These are phyloP conservation scores for Acer campestre DNA, from an alignment of 345 rosid genomes.

Conservation along the genomic window DNA sequence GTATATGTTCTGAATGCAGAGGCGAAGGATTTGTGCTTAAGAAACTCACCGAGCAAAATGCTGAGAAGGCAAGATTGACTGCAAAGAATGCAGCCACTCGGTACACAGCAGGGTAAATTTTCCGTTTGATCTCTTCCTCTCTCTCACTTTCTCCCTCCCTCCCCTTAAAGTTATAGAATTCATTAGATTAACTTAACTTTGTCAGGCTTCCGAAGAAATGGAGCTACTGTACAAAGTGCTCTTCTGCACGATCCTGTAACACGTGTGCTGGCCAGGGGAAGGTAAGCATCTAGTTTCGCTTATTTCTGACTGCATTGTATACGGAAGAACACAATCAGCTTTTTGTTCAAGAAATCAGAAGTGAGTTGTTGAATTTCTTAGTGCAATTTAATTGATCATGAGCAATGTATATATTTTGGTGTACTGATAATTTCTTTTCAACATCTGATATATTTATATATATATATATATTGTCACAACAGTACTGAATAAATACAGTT, in stretches of 20 bases:
- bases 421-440: too few species aligned
- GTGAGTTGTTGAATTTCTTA: neutral
- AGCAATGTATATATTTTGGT: neutral
- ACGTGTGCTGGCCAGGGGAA: constrained; percentile 81
- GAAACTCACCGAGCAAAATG: constrained; percentile 68
- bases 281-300: constrained; percentile 42
- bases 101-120: constrained; percentile 89
- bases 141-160: neutral
- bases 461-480: too few species aligned
- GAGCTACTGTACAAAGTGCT: constrained; percentile 95
- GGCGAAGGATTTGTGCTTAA: constrained; percentile 91
- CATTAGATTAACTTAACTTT: constrained; percentile 8
- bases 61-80: constrained; percentile 73
- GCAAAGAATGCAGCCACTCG: constrained; percentile 88
- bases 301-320: neutral
- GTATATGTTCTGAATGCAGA: constrained; percentile 83
- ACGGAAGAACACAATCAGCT: neutral
- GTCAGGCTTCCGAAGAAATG: constrained; percentile 97
- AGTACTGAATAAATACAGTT: too few species aligned
- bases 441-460: too few species aligned
- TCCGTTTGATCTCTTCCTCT: neutral
- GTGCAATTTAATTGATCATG: neutral
- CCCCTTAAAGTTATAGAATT: constrained; percentile 3
- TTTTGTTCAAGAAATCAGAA: neutral
- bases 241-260: constrained; percentile 70